Conservation (phyloP, 2,329 filamentous ascomycete species). For the Diplodia scrobiculata region DNA sequence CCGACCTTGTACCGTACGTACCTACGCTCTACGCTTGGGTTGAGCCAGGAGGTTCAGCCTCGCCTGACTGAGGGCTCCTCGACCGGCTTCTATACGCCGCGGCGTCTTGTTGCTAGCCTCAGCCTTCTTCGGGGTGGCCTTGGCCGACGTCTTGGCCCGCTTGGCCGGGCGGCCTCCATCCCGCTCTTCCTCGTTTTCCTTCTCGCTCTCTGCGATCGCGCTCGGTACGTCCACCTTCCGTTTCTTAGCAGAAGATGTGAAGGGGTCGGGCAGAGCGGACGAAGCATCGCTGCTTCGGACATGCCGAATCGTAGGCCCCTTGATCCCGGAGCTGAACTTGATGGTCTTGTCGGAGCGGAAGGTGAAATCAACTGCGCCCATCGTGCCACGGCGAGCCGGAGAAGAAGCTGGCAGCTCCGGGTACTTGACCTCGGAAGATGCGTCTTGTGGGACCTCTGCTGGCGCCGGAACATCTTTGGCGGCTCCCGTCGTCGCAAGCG, state of each 20-base stretch:
- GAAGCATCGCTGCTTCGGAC: slow-evolving; percentile 50
- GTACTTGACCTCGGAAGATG: slow-evolving; percentile 39
- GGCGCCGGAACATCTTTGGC: slow-evolving; percentile 39
- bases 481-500: slow-evolving; percentile 38
- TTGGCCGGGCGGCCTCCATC: slow-evolving; percentile 41
- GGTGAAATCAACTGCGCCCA: slow-evolving; percentile 50
- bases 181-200: slow-evolving; percentile 47
- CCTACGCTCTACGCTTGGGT: slow-evolving; percentile 39
- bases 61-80: slow-evolving; percentile 42
- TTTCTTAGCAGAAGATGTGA: slow-evolving; percentile 43
- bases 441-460: slow-evolving; percentile 39
- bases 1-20: background rate
- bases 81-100: slow-evolving; percentile 32
- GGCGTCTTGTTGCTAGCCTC: slow-evolving; percentile 37
- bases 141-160: slow-evolving; percentile 40
- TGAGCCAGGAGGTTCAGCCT: slow-evolving; percentile 45
- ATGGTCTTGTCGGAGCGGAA: slow-evolving; percentile 52
- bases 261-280: slow-evolving; percentile 33
- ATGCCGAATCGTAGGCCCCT: slow-evolving; percentile 41
- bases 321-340: slow-evolving; percentile 47
- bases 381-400: slow-evolving; percentile 39
- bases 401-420: slow-evolving; percentile 40
- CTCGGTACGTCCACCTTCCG: slow-evolving; percentile 44
- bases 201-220: slow-evolving; percentile 45
- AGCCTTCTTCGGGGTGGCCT: slow-evolving; percentile 35